Base-by-base conservation (phyloP, 2,329 filamentous ascomycete genomes). In the Xylariaceae sp. region DNA sequence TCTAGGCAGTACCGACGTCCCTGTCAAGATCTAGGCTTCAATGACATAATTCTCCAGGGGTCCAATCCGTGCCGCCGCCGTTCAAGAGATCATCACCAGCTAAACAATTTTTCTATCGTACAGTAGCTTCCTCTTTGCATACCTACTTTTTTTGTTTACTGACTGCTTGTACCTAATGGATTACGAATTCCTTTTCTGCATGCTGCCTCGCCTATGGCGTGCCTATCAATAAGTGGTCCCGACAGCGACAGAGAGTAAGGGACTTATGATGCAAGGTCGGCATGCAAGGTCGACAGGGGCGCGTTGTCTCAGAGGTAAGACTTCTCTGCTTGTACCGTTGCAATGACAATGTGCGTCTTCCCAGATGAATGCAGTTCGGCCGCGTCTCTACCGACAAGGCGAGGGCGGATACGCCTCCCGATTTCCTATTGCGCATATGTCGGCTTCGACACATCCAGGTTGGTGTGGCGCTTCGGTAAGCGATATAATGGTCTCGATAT, bases 341-440 rank as follows among this genome's bases (percentile, higher is more conserved):
- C 11, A 51, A 53, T 45, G 37, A 42, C 37, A 13, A 42, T 42
- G 37, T 42, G 37, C 37, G 8, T 42, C 37, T 42, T 13, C 11
- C 8, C 9, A 9, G 9, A 18, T 15, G 37, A 30, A 10, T 44
- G 34, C 51, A 55, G 23, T 34, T 54, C 49, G 50, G 56, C 37
- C 53, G 54, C 53, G 52, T 50, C 35, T 55, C 55, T 51, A 17
- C 58, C 56, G 61, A 59, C 53, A 49, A 59, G 52, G 56, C 56
- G 56, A 62, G 59, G 44, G 8, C 47, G 18, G n/a, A 51, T 55
- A 17, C 34, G 17, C 44, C 55, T 42, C 35, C 35, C 23, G 23
- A 30, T 30, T 30, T 30, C 23, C 23, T 30, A 30, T 30, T 30
- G 47, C 35, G 15, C 18, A 7, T 34, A 35, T 47, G 47, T 60